Conservation (phyloP, 768 basidiomycete genomes). For the Lactarius akahatsu region DNA sequence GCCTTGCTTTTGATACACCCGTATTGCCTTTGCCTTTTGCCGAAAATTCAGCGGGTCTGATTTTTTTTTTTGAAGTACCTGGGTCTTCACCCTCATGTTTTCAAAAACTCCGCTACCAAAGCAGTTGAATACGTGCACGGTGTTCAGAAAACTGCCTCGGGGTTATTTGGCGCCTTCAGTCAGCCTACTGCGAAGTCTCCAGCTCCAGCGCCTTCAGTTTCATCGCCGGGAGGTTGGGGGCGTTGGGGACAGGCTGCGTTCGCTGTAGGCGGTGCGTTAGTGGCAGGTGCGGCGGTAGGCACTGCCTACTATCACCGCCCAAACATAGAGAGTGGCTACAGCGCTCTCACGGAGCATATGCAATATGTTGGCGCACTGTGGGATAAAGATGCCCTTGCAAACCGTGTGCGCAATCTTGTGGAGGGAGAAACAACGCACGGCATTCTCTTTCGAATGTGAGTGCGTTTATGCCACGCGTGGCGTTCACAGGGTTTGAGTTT, state of each 20-base stretch:
- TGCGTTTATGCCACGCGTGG: neutral
- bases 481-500: constrained; percentile 4
- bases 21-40: constrained; percentile 45
- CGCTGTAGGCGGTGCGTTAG: constrained; percentile 67
- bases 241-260: constrained; percentile 71
- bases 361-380: constrained; percentile 84
- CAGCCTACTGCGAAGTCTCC: constrained; percentile 35
- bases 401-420: constrained; percentile 61
- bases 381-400: constrained; percentile 65
- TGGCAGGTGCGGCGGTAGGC: constrained; percentile 83
- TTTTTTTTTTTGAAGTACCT: constrained; percentile 56
- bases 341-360: constrained; percentile 85
- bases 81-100: constrained; percentile 80
- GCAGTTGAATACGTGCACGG: constrained; percentile 66
- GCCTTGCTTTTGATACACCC: constrained; percentile 88
- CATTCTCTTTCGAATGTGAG: constrained; percentile 73
- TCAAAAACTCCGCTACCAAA: constrained; percentile 80
- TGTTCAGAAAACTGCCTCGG: constrained; percentile 63
- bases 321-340: constrained; percentile 66
- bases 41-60: constrained; percentile 2
- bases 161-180: constrained; percentile 57
- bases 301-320: constrained; percentile 81
- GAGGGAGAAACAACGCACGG: constrained; percentile 59
- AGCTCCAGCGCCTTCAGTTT: constrained; percentile 18
- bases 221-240: constrained; percentile 44